These are phyloP conservation scores for Cladosporium sp. DNA, from an alignment of 2,329 filamentous ascomycete genomes.

Conservation along the genomic window DNA sequence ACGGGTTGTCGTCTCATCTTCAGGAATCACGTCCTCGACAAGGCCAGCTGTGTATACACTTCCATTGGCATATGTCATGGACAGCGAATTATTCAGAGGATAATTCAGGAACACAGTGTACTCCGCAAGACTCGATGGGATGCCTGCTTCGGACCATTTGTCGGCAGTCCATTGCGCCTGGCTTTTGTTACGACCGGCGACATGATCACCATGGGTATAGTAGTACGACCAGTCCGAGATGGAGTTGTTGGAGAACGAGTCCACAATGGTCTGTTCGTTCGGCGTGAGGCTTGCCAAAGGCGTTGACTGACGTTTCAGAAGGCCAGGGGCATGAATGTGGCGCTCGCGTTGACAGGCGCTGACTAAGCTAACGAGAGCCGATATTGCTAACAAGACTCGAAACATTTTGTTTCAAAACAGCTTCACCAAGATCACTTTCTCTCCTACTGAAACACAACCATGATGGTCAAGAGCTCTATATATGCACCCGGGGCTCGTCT, in stretches of 20 bases:
- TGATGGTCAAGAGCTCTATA: constrained; percentile 1
- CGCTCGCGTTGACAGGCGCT: constrained; percentile 13
- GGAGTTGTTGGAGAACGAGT: constrained; percentile 38
- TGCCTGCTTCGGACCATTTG: constrained; percentile 42
- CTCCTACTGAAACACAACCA: neutral
- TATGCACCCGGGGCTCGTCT: neutral
- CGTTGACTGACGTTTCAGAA: constrained; percentile 11
- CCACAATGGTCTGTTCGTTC: constrained; percentile 36
- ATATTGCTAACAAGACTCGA: neutral
- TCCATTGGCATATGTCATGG: constrained; percentile 53
- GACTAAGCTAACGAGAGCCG: neutral
- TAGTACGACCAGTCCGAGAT: constrained; percentile 32
- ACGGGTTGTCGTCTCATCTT: constrained; percentile 21
- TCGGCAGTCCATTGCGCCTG: constrained; percentile 46
- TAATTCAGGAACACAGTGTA: constrained; percentile 45
- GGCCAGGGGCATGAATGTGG: constrained; percentile 8
- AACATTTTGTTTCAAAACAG: neutral
- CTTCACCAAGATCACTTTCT: neutral
- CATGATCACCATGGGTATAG: constrained; percentile 40
- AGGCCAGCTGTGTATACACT: constrained; percentile 60
- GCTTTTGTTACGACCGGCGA: constrained; percentile 44
- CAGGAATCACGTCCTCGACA: constrained; percentile 24
- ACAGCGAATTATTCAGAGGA: constrained; percentile 40
- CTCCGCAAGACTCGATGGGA: constrained; percentile 35
- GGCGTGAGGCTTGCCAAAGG: constrained; percentile 24